phyloP scores from a whole-genome alignment of 345 rosid genomes.

The Aquilaria yunnanensis region DNA sequence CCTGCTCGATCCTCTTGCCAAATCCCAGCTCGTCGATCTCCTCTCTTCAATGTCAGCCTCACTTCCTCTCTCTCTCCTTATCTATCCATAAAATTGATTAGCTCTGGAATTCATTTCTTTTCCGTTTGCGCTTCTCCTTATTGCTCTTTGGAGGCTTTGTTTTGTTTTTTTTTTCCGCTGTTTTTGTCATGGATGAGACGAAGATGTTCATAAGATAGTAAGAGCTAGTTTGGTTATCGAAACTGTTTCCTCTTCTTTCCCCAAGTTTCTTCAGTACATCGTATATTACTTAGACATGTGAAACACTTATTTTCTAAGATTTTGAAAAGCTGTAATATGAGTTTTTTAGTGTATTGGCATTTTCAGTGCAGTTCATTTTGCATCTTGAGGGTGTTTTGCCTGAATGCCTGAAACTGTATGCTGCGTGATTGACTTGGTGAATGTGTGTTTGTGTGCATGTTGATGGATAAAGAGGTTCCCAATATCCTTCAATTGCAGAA shows the following conservation, averaged over 20 bases:
- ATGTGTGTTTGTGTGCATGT: slow-evolving; percentile 69
- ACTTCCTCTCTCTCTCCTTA: not conserved
- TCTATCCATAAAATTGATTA: not conserved
- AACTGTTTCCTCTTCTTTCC: no score
- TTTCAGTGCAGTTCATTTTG: slow-evolving; percentile 8
- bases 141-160: not conserved
- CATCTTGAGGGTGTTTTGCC: slow-evolving; percentile 10
- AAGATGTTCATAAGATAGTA: no score
- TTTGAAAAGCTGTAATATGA: no score
- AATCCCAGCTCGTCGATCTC: slow-evolving; percentile 64
- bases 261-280: no score
- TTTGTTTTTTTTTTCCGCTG: not conserved
- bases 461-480: slow-evolving; percentile 64
- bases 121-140: not conserved
- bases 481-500: slow-evolving; percentile 73
- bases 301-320: no score
- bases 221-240: no score
- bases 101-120: not conserved
- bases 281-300: no score
- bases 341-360: no score
- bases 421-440: slow-evolving; percentile 60
- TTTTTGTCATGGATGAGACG: no score
- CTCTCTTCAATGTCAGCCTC: slow-evolving; percentile 47
- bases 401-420: slow-evolving; percentile 30
- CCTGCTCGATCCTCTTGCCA: slow-evolving; percentile 56